phyloP scores from a whole-genome alignment of 2,329 filamentous ascomycete species.

The Tolypocladium ophioglossoides region DNA sequence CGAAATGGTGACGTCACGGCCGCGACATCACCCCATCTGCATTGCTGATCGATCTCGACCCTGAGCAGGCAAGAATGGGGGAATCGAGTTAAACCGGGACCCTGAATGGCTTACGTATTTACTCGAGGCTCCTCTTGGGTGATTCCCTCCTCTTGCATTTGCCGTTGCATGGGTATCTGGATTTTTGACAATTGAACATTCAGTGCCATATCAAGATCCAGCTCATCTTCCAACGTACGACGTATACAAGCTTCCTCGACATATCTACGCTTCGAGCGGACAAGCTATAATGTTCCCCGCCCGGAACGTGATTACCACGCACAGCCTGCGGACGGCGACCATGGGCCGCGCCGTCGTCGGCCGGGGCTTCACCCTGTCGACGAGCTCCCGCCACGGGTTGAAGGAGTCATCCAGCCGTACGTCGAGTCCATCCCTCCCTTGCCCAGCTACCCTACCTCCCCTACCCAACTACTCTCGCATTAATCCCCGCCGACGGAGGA shows the following conservation, averaged over 20 bases:
- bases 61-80: too few species aligned
- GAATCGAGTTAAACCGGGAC: not conserved
- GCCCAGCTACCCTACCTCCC: not conserved
- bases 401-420: slow-evolving; percentile 27
- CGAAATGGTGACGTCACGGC: slow-evolving; percentile 5
- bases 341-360: slow-evolving; percentile 10
- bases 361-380: slow-evolving; percentile 16
- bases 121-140: not conserved
- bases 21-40: not conserved
- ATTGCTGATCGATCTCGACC: not conserved
- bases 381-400: slow-evolving; percentile 17
- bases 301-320: slow-evolving; percentile 1
- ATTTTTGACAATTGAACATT: not conserved
- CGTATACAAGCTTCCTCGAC: too few species aligned
- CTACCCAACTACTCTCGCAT: not conserved
- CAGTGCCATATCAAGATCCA: not conserved
- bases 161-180: not conserved
- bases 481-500: not conserved
- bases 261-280: too few species aligned
- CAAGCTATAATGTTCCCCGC: not conserved
- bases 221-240: too few species aligned
- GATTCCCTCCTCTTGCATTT: not conserved
- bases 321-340: slow-evolving; percentile 13
- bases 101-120: not conserved
- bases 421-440: too few species aligned